Percentiles rank a stretch among this genome's conserved stretches.
These are phyloP conservation scores for Aschersonia sp. DNA, from an alignment of 2,329 filamentous ascomycete genomes.

Conservation along the genomic window DNA sequence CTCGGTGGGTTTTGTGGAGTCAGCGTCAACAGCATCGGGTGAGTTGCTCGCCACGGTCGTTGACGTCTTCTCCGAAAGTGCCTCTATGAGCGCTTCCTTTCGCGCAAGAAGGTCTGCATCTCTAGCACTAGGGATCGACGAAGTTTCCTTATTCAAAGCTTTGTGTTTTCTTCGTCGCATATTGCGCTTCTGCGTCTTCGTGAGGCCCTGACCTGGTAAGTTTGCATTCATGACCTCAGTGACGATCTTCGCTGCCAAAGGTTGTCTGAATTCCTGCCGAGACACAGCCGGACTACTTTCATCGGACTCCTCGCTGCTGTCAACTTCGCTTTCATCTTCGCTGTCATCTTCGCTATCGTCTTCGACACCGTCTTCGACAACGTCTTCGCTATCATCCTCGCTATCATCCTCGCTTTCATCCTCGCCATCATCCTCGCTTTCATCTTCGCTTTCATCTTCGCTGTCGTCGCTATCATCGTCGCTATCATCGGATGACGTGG, in stretches of 20 bases:
- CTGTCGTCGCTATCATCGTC: slow-evolving; percentile 3
- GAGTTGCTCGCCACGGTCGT: not conserved
- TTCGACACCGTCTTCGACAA: not conserved
- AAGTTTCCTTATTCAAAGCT: slow-evolving; percentile 3
- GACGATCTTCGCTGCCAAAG: not conserved
- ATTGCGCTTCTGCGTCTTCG: slow-evolving; percentile 35
- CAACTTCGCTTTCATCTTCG: not conserved
- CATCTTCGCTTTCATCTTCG: not conserved
- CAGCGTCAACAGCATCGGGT: not conserved
- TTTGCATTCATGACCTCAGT: not conserved
- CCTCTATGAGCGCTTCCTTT: slow-evolving; percentile 23
- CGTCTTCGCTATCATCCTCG: not conserved
- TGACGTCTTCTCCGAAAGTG: not conserved
- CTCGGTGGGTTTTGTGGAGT: not conserved
- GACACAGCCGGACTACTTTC: slow-evolving; percentile 9
- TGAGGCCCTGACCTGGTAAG: slow-evolving; percentile 19
- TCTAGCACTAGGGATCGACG: not conserved
- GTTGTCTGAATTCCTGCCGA: not conserved
- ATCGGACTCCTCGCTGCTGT: slow-evolving; percentile 3
- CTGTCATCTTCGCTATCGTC: not conserved
- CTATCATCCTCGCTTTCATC: not conserved
- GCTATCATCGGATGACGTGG: not conserved
- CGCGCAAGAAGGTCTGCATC: slow-evolving; percentile 19
- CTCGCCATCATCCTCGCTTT: not conserved
- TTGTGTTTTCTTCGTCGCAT: slow-evolving; percentile 28